Base-by-base conservation (phyloP, 1,284 basidiomycete species). In the Phylloboletellus chloephorus region DNA sequence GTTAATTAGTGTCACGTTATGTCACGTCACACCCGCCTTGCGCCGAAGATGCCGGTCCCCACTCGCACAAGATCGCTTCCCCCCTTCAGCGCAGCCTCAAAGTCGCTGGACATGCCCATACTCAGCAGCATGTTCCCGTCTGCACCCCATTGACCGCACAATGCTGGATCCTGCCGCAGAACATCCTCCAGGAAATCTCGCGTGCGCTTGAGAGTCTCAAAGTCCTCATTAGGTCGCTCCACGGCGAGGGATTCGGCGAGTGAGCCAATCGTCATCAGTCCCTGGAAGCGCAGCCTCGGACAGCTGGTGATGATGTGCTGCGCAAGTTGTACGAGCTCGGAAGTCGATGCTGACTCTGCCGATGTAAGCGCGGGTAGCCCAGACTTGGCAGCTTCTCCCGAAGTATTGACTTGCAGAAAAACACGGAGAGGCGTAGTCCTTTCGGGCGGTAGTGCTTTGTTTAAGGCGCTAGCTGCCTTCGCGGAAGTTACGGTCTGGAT, bases 21-120 rank as follows among this genome's bases (percentile, higher is more conserved):
- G 53, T 48, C 38, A 57, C 41, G 29, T 44, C 52, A 56, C 43
- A 31, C 29, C 25, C 21, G 68, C 48, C 88, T 66, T 40, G 73
- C 66, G 0, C 95, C 95, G 61, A 98, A 97, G 41, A 97, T 91
- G 16, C 85, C 81, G 6, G 88, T 93, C 0, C 95, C 95, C 3
- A 98, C 92, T 28, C 95, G 69, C 2, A 98, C 92, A 40, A 92
- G 80, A 55, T 88, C 81, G 56, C 89, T 88, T 0, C 92, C 95
- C 12, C 83, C 79, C 60, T 72, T 74, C 44, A 96, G 67, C 1
- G 95, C 95, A 30, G 83, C 78, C 56, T 85, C 88, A 60, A 95
- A 96, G 56, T 98, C 95, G 43, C 83, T 86, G 41, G 91, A 95
- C 95, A 98, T 98, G 15, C 95, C 95, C 94, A 98, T 98, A 57